phyloP scores from a whole-genome alignment of 2,329 filamentous ascomycete species.

The Fusarium torreyae region DNA sequence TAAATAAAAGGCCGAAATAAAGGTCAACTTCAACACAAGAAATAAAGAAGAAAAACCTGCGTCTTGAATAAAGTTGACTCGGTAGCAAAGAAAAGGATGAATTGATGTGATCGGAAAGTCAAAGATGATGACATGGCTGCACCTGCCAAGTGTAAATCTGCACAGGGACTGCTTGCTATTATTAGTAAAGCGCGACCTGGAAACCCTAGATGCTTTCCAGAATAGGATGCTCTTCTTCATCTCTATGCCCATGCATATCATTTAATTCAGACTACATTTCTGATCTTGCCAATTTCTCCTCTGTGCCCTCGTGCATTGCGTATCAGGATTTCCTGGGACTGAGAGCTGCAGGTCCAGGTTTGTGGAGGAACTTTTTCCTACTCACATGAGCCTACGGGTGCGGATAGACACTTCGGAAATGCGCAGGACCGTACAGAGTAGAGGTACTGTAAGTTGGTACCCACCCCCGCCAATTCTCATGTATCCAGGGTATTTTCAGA shows the following conservation, averaged over 20 bases:
- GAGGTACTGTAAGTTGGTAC: conserved; percentile 2
- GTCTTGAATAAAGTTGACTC: conserved; percentile 29
- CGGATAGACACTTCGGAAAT: not conserved
- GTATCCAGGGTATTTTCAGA: conserved; percentile 16
- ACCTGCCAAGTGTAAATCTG: conserved; percentile 13
- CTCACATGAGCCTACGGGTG: not conserved
- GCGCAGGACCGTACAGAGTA: not conserved
- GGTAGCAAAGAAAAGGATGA: conserved; percentile 14
- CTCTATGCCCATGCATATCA: not conserved
- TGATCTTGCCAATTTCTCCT: no score
- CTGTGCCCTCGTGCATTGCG: no score
- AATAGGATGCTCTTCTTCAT: not conserved
- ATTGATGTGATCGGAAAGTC: conserved; percentile 29
- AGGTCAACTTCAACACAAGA: not conserved
- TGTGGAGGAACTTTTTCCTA: no score
- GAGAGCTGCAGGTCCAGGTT: no score
- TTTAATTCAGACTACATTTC: no score
- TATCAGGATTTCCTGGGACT: no score
- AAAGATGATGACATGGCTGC: conserved; percentile 36
- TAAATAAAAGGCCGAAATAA: not conserved
- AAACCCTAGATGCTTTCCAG: not conserved
- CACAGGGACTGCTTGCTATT: conserved; percentile 12
- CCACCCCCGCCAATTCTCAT: conserved; percentile 38
- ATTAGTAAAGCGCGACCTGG: conserved; percentile 1
- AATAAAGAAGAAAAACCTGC: not conserved